Conservation (phyloP, 768 basidiomycete genomes). For the Wakefieldia striispora region DNA sequence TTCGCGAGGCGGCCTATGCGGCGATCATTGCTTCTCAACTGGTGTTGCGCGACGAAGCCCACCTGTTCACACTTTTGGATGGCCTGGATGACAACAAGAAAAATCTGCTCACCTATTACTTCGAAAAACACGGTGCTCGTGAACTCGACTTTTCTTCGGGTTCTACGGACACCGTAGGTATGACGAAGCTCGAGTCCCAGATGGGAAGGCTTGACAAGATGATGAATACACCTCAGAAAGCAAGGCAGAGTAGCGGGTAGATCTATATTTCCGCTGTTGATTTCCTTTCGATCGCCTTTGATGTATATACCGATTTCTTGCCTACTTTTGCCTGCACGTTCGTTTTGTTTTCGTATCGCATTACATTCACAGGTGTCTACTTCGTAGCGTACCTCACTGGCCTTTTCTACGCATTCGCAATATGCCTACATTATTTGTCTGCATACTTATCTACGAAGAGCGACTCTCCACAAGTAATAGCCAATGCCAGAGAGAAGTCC, state of each 20-base stretch:
- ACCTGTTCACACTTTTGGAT: constrained; percentile 76
- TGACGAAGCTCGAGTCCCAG: constrained; percentile 75
- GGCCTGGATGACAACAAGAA: constrained; percentile 88
- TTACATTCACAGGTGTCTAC: constrained; percentile 8
- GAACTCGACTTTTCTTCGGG: constrained; percentile 39
- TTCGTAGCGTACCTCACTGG: constrained; percentile 10
- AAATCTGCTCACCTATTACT: constrained; percentile 84
- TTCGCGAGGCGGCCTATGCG: constrained; percentile 81
- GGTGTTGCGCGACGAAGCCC: constrained; percentile 78
- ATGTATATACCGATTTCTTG: constrained; percentile 1
- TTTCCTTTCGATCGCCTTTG: background rate
- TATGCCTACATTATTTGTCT: constrained; percentile 8
- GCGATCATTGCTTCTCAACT: constrained; percentile 83
- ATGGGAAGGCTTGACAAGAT: constrained; percentile 77
- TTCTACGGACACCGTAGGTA: constrained; percentile 40
- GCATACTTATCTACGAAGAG: constrained; percentile 24
- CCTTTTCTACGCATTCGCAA: background rate
- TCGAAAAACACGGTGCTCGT: constrained; percentile 82
- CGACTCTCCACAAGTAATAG: constrained; percentile 42
- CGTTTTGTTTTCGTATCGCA: constrained; percentile 14
- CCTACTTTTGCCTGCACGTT: constrained; percentile 4
- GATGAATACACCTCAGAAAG: constrained; percentile 66
- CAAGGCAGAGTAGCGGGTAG: constrained; percentile 14
- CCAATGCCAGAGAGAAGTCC: constrained; percentile 61
- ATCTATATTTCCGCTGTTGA: background rate